Evolutionary conservation across 164 flowering plant genomes (phyloP), one percentile per base, ranked within the genome.

Genomic region (Magnolia sinica): DNA sequence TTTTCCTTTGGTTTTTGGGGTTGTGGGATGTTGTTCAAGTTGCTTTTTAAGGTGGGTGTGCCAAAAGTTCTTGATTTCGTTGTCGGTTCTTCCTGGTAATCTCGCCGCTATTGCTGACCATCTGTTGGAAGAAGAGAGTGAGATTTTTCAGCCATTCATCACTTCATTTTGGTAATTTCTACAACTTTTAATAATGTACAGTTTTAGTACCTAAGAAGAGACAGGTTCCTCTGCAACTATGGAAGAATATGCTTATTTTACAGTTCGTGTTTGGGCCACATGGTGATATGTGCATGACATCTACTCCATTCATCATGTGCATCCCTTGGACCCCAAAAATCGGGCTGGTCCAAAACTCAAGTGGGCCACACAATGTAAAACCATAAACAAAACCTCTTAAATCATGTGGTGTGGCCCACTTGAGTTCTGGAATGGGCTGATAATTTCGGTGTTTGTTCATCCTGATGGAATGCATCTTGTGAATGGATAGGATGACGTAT

Each of bases 51-150:
- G 68, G 72, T 86, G 82, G 50, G 89, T 88, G 77, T 88, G 89
- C 91, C 91, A 88, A 6, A 87, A 86, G 81, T 88, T 88, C 72
- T 88, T 87, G 2, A 88, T 87, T 64, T 88, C 89, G 58, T 88
- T 88, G 73, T 88, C 91, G 11, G 91, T 88, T 69, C 91, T 66
- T 64, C 91, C 91, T 0, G 91, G 89, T 64, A 88, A 75, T 76
- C 79, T 84, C 2, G 91, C 83, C 64, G 91, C 91, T 13, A 88
- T 88, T 0, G 86, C 85, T 0, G 91, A 88, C 91, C 91, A 88
- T 63, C 78, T 81, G 78, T 19, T 16, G 51, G 37, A 37, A 31
- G 20, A 69, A 69, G 8, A 45, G 27, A 13, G 37, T 67, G 3
- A 68, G 37, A 10, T 8, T 64, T 64, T 22, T 22, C 68, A 37